Evolutionary conservation across 352 stramenopile species (phyloP).

Genomic region (Globisporangium splendens): DNA sequence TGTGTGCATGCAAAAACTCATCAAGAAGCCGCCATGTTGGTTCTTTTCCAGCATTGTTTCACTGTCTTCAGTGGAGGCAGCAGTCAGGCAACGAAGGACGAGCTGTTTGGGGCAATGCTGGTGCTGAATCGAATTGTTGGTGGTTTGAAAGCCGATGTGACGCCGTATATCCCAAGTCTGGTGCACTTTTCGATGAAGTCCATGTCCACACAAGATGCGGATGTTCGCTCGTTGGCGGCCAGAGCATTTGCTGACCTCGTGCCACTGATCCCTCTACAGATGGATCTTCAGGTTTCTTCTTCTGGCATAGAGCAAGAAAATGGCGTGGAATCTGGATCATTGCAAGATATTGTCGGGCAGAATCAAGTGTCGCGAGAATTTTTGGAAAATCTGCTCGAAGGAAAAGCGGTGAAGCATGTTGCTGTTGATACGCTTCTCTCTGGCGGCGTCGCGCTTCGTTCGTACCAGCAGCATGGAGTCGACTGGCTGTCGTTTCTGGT

Average conservation of each 20-base stretch:
- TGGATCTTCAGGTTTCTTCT: constrained; percentile 41
- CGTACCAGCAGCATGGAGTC: constrained; percentile 79
- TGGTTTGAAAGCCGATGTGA: constrained; percentile 28
- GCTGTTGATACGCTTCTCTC: constrained; percentile 32
- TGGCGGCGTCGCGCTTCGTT: constrained; percentile 30
- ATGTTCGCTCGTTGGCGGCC: constrained; percentile 44
- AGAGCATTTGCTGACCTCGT: constrained; percentile 69
- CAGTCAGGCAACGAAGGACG: neutral
- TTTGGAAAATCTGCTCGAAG: constrained; percentile 54
- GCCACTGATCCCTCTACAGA: constrained; percentile 67
- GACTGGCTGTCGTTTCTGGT: constrained; percentile 75
- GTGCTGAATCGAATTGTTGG: constrained; percentile 54
- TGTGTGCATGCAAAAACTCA: constrained; percentile 26
- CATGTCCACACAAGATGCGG: constrained; percentile 45
- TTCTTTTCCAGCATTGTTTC: constrained; percentile 55
- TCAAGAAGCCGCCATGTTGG: constrained; percentile 38
- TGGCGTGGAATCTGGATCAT: constrained; percentile 19
- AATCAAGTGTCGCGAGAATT: constrained; percentile 69
- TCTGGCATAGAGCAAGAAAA: neutral
- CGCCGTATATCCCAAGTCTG: constrained; percentile 61
- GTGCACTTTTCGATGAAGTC: constrained; percentile 65
- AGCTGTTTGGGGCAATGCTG: constrained; percentile 41
- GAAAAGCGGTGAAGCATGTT: constrained; percentile 44
- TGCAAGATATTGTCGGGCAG: constrained; percentile 25
- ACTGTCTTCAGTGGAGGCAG: constrained; percentile 16